Base-by-base conservation (phyloP, 2,329 filamentous ascomycete genomes). In the Lomentospora prolificans region DNA sequence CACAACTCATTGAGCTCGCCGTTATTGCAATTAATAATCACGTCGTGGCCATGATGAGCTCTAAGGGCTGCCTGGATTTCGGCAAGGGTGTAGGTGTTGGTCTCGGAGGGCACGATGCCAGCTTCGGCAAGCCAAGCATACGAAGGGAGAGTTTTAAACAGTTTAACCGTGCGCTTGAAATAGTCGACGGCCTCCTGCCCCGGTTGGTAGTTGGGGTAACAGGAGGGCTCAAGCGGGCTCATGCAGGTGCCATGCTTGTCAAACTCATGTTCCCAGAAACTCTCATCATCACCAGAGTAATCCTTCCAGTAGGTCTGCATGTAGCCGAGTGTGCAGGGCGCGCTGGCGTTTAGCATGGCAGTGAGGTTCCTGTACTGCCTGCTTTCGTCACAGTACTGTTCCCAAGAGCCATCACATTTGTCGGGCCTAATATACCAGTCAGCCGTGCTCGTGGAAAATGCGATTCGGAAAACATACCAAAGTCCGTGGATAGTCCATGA, bases 401-500 rank as follows among this genome's bases (percentile, higher is more conserved):
- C 81, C 65, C 82, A 90, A 6, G 79, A 81, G 58, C 86, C 86
- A 60, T 87, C 83, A 63, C 87, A 90, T 62, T 82, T 76, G 63
- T 85, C 81, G 0, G 82, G 82, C 79, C 75, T 78, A 41, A 17
- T 19, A 14, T 41, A 4, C n/a, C 9, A n/a, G 14, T 41, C 36
- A 41, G 14, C 10, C 6, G n/a, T 41, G 36, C 36, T 17, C 6
- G 9, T 41, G 14, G 17, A 53, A 36, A 36, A 53, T n/a, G 8
- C 1, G 33, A 14, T n/a, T n/a, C n/a, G n/a, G n/a, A n/a, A n/a
- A n/a, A n/a, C 25, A 19, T 50, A 62, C 57, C 71, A 87, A 7
- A 90, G 74, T 1, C 86, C 86, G 64, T 90, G 87, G 41, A 89
- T 78, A 1, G 85, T 89, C 86, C 86, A 91, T 4, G 81, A 84